Percentiles rank a stretch among this genome's conserved stretches.
phyloP scores from a whole-genome alignment of 495 filamentous ascomycete genomes.

The Neurospora discreta region DNA sequence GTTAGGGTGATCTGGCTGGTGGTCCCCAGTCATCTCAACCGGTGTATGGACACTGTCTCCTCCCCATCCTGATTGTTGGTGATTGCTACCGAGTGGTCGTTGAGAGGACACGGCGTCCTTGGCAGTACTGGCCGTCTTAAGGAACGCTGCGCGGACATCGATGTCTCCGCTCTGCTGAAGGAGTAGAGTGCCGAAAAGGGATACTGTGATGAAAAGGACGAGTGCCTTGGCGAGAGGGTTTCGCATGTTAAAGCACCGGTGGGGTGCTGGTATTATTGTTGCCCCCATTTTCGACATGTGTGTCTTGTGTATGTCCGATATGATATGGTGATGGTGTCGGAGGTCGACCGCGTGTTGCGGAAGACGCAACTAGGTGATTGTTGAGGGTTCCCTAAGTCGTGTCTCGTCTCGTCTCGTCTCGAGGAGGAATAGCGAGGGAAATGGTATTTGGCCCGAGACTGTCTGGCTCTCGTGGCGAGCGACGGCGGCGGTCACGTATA shows the following conservation, averaged over 20 bases:
- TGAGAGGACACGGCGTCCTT: conserved; percentile 24
- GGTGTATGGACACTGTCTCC: background rate
- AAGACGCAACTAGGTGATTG: background rate
- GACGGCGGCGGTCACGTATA: background rate
- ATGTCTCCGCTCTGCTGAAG: conserved; percentile 24
- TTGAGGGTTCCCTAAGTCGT: background rate
- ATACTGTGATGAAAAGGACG: conserved; percentile 23
- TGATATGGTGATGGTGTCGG: background rate
- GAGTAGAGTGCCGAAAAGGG: conserved; percentile 23
- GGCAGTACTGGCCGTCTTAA: conserved; percentile 24
- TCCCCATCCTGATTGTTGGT: conserved; percentile 1
- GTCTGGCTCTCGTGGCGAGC: background rate
- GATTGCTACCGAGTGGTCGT: conserved; percentile 14
- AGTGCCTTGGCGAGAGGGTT: conserved; percentile 32
- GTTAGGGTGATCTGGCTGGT: conserved; percentile 7
- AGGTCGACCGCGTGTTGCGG: background rate
- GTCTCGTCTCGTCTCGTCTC: background rate
- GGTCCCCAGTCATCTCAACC: background rate
- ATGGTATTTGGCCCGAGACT: background rate
- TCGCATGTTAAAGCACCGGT: conserved; percentile 33
- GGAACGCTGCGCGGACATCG: conserved; percentile 26
- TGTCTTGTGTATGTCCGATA: background rate
- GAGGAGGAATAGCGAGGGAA: background rate
- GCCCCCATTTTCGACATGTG: conserved; percentile 23
- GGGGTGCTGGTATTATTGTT: conserved; percentile 21